phyloP scores from a whole-genome alignment of 305 asterid genomes.

The Ilex paraguariensis region DNA sequence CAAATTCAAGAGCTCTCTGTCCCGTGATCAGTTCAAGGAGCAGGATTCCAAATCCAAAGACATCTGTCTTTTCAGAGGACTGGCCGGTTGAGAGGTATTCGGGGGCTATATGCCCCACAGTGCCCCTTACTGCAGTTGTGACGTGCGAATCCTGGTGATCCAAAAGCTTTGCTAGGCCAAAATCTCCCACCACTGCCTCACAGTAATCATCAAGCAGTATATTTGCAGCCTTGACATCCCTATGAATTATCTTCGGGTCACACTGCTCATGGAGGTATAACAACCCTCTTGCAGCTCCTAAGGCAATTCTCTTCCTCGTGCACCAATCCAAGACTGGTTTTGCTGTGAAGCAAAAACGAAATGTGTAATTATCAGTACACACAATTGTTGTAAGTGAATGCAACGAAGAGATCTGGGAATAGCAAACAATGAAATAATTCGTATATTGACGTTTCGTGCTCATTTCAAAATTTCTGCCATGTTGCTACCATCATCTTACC shows the following conservation, averaged over 20 bases:
- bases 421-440: too few relatives aligned
- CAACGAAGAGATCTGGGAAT: too few relatives aligned
- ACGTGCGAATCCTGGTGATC: slow-evolving; percentile 92
- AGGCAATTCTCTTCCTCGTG: slow-evolving; percentile 72
- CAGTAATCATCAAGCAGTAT: slow-evolving; percentile 80
- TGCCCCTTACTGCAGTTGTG: slow-evolving; percentile 93
- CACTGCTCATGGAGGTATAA: slow-evolving; percentile 92
- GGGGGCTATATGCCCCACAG: slow-evolving; percentile 95
- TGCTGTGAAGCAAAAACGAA: slow-evolving; percentile 32
- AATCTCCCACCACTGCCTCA: slow-evolving; percentile 97
- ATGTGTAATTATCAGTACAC: too few relatives aligned
- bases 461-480: too few relatives aligned
- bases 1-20: slow-evolving; percentile 73
- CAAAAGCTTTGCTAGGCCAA: slow-evolving; percentile 89
- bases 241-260: slow-evolving; percentile 90
- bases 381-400: too few relatives aligned
- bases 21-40: slow-evolving; percentile 93
- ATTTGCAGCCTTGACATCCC: slow-evolving; percentile 96
- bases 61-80: slow-evolving; percentile 95
- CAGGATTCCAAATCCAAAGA: slow-evolving; percentile 89
- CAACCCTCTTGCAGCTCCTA: slow-evolving; percentile 91
- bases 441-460: too few relatives aligned
- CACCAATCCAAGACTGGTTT: slow-evolving; percentile 88
- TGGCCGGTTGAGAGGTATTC: slow-evolving; percentile 95
- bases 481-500: slow-evolving; percentile 23